Conservation (phyloP, 768 basidiomycete genomes). For the Tulasnella sp. region DNA sequence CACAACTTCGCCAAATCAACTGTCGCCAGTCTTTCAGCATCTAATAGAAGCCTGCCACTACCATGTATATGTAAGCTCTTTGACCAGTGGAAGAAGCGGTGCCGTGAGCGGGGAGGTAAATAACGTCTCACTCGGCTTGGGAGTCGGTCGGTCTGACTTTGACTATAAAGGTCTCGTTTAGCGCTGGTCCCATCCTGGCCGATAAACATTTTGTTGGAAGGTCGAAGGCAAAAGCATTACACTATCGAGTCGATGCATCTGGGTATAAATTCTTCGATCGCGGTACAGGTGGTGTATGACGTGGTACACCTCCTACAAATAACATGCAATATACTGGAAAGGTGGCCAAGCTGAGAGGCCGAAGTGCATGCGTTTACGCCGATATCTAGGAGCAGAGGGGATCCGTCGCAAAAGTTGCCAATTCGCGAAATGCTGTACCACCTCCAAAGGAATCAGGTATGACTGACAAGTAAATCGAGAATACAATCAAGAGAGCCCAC, state of each 20-base stretch:
- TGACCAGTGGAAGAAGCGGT: neutral
- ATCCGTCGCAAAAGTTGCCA: too few relatives aligned
- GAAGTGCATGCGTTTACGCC: too few relatives aligned
- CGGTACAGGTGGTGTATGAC: neutral
- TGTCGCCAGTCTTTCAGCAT: neutral
- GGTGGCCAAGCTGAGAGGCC: too few relatives aligned
- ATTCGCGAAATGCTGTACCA: too few relatives aligned
- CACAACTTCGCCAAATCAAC: neutral
- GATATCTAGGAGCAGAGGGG: too few relatives aligned
- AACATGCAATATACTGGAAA: too few relatives aligned
- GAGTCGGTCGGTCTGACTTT: too few relatives aligned
- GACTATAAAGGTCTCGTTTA: neutral
- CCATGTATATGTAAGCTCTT: neutral
- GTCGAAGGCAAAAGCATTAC: neutral
- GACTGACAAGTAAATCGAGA: too few relatives aligned
- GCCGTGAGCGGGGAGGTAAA: neutral
- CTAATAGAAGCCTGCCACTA: neutral
- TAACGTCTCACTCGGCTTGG: too few relatives aligned
- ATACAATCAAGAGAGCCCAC: too few relatives aligned
- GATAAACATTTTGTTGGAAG: neutral
- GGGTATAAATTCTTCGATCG: neutral
- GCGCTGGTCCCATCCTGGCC: neutral
- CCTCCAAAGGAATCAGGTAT: too few relatives aligned
- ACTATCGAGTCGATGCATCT: neutral
- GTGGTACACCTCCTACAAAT: too few relatives aligned